Evolutionary conservation across 179 eudicot genomes (phyloP), one percentile per base, ranked within the genome.

Genomic region (Nepenthes alata): DNA sequence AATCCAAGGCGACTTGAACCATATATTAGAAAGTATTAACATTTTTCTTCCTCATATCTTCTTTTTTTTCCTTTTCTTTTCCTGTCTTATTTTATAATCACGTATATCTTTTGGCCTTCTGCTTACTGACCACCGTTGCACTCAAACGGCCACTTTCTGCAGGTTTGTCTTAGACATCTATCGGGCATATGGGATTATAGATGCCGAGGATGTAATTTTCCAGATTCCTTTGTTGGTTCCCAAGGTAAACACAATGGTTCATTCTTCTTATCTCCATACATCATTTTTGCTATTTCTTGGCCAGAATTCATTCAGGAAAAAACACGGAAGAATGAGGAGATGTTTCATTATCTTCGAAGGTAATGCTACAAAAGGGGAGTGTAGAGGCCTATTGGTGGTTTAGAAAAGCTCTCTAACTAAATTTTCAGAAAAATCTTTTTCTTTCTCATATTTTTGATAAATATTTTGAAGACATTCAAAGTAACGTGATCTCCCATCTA

Each of bases 121-220:
- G 14, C 35, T 3, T 50, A 50, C 53, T 11, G 5, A n/a, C 16
- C n/a, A 52, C 16, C 15, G 55, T 52, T 52, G 16, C 55, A 12
- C n/a, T 11, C 5, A 11, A 15, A 16, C 0, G 16, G 15, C 16
- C 55, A 1, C 55, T 2, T 15, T 62, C 54, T 66, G 53, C 67
- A 89, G 96, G 81, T 81, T 89, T 77, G 77, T 87, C 45, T 70
- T 62, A 14, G 86, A 83, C 75, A 72, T 86, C 53, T 81, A 77
- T 64, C 55, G 62, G 54, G 66, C 73, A 37, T 83, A 78, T 69
- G 83, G 76, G 11, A 76, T 82, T 68, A 67, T 78, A 14, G 84
- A 79, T 58, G 71, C 36, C 59, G 70, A 62, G 54, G 52, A 67
- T 35, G 67, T 52, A 56, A 70, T 89, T 48, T 47, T 50, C 41